Percentiles rank a stretch among this genome's conserved stretches.
These are phyloP conservation scores for Ascochyta pisi DNA, from an alignment of 2,329 filamentous ascomycete genomes.

Conservation along the genomic window DNA sequence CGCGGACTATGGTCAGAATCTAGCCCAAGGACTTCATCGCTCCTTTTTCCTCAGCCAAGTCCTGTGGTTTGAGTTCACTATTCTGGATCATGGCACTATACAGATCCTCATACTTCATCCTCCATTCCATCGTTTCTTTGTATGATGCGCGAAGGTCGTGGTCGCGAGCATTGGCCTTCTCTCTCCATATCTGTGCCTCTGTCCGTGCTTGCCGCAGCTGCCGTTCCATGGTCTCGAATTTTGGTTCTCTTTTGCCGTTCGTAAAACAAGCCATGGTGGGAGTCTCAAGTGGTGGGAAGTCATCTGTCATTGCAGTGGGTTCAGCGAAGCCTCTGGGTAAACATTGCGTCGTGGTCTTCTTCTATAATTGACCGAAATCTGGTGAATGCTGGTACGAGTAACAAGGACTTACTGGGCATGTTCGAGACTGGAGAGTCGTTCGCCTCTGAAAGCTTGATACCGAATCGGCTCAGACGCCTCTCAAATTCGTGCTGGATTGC, in stretches of 20 bases:
- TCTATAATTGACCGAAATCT: background rate
- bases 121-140: slow-evolving; percentile 7
- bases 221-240: background rate
- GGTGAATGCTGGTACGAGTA: background rate
- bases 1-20: background rate
- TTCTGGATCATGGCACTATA: slow-evolving; percentile 2
- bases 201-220: slow-evolving; percentile 2
- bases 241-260: background rate
- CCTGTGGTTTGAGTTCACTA: background rate
- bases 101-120: slow-evolving; percentile 14
- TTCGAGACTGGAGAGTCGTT: background rate
- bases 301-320: background rate
- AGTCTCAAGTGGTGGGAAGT: background rate
- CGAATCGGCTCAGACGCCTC: slow-evolving; percentile 5
- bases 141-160: background rate
- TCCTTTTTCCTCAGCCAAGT: background rate
- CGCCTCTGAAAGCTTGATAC: slow-evolving; percentile 10
- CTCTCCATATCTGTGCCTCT: slow-evolving; percentile 8
- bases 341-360: background rate
- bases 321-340: background rate
- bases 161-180: slow-evolving; percentile 1
- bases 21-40: slow-evolving; percentile 4
- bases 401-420: background rate
- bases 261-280: slow-evolving; percentile 2
- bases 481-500: slow-evolving; percentile 11